These are phyloP conservation scores for Termitomyces sp. DNA, from an alignment of 768 basidiomycete genomes.

Conservation along the genomic window DNA sequence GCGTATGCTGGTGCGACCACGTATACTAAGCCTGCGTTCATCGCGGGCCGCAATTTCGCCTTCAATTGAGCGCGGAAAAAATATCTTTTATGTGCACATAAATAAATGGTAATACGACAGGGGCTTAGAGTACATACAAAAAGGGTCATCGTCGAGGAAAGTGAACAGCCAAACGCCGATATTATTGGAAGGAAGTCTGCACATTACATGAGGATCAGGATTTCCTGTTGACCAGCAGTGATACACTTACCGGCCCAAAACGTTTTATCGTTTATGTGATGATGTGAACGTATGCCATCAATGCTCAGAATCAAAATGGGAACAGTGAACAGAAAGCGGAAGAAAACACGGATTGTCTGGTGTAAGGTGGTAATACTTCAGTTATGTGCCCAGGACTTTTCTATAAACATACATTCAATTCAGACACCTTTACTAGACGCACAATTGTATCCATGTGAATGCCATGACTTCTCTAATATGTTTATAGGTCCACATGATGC, in stretches of 20 bases:
- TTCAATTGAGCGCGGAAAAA: slow-evolving; percentile 77
- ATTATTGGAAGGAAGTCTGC: slow-evolving; percentile 57
- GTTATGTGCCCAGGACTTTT: not conserved
- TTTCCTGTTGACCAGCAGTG: not conserved
- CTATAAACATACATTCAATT: slow-evolving; percentile 59
- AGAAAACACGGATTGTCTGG: slow-evolving; percentile 64
- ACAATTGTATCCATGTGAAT: slow-evolving; percentile 63
- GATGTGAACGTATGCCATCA: slow-evolving; percentile 61
- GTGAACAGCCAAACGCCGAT: slow-evolving; percentile 50
- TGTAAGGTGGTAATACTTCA: not conserved
- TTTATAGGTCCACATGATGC: too few relatives aligned
- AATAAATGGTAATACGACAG: not conserved
- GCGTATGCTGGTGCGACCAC: slow-evolving; percentile 9
- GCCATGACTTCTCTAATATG: slow-evolving; percentile 45
- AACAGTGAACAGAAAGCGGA: slow-evolving; percentile 67
- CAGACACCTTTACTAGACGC: slow-evolving; percentile 73
- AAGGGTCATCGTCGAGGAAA: slow-evolving; percentile 72
- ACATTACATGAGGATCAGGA: not conserved
- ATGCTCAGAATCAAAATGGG: slow-evolving; percentile 61
- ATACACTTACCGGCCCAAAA: slow-evolving; percentile 37
- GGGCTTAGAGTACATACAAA: slow-evolving; percentile 38
- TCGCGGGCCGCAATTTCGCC: slow-evolving; percentile 56
- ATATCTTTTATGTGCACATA: slow-evolving; percentile 44
- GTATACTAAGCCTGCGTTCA: slow-evolving; percentile 31
- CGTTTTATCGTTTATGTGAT: slow-evolving; percentile 60